phyloP scores from a whole-genome alignment of 2,329 filamentous ascomycete species.

The Botrytis tulipae region DNA sequence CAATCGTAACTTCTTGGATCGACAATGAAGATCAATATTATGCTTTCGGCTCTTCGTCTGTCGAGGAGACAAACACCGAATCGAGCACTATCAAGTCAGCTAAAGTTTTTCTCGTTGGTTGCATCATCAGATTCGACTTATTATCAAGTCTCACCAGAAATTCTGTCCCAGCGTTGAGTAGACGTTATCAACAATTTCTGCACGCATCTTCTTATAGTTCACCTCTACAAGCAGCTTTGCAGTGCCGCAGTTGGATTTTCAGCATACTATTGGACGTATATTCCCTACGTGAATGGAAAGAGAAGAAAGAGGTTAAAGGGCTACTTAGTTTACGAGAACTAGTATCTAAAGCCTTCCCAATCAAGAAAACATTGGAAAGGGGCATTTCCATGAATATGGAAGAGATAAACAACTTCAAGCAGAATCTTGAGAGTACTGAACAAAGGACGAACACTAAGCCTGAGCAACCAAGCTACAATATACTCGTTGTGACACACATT shows the following conservation, averaged over 20 bases:
- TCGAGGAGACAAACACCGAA: not conserved
- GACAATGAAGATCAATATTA: not conserved
- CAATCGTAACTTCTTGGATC: not conserved
- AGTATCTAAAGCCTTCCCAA: not conserved
- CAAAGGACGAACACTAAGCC: not conserved
- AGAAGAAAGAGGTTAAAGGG: not conserved
- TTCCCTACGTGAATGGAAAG: not conserved
- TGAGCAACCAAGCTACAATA: not conserved
- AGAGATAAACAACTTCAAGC: not conserved
- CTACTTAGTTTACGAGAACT: not conserved
- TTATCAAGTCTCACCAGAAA: not conserved
- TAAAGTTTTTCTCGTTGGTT: not conserved
- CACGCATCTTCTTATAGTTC: not conserved
- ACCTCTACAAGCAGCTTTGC: not conserved
- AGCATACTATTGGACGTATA: not conserved
- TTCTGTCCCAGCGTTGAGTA: not conserved
- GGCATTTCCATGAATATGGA: not conserved
- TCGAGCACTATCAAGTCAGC: not conserved
- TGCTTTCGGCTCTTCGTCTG: too few species aligned
- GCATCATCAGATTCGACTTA: not conserved
- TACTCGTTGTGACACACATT: not conserved
- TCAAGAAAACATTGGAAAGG: not conserved
- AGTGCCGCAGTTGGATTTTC: not conserved
- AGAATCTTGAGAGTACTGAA: not conserved
- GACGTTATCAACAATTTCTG: not conserved